phyloP scores from a whole-genome alignment of 2,329 filamentous ascomycete species.

The Penicillium expansum region DNA sequence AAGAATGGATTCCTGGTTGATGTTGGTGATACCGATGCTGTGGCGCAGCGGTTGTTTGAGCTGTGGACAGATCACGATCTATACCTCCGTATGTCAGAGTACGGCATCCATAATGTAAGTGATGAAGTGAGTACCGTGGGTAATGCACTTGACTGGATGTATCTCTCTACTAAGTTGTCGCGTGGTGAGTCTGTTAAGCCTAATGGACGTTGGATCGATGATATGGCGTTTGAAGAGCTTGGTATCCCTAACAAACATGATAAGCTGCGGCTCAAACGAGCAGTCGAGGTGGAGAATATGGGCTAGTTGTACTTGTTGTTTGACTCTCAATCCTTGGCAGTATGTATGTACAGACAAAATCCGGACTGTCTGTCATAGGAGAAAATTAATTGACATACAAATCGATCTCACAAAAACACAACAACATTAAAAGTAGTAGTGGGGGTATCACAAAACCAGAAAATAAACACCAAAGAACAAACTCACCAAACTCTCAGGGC shows the following conservation, averaged over 20 bases:
- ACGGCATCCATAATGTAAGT: conserved; percentile 65
- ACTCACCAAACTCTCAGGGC: conserved; percentile 11
- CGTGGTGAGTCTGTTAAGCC: conserved; percentile 59
- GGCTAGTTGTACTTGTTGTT: conserved; percentile 9
- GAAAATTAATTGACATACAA: neutral
- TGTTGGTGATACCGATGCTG: conserved; percentile 65
- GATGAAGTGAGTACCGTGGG: conserved; percentile 81
- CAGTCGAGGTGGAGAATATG: conserved; percentile 30
- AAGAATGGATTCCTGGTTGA: conserved; percentile 73
- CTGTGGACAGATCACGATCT: conserved; percentile 65
- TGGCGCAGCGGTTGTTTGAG: conserved; percentile 64
- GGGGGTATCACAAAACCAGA: conserved; percentile 19
- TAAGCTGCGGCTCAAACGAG: conserved; percentile 57
- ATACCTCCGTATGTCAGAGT: conserved; percentile 64
- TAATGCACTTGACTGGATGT: conserved; percentile 73
- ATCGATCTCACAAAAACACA: neutral
- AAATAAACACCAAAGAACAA: conserved; percentile 2
- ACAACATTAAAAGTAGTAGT: conserved; percentile 3
- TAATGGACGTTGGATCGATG: conserved; percentile 67
- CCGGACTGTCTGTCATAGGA: neutral
- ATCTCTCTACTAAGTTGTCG: conserved; percentile 66
- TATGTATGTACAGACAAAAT: neutral
- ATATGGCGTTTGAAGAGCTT: conserved; percentile 67
- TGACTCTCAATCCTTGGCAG: neutral
- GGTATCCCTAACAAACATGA: conserved; percentile 56